Percentiles rank a stretch among this genome's conserved stretches.
phyloP scores from a whole-genome alignment of 352 stramenopile genomes.

The Aphanomyces stellatus region DNA sequence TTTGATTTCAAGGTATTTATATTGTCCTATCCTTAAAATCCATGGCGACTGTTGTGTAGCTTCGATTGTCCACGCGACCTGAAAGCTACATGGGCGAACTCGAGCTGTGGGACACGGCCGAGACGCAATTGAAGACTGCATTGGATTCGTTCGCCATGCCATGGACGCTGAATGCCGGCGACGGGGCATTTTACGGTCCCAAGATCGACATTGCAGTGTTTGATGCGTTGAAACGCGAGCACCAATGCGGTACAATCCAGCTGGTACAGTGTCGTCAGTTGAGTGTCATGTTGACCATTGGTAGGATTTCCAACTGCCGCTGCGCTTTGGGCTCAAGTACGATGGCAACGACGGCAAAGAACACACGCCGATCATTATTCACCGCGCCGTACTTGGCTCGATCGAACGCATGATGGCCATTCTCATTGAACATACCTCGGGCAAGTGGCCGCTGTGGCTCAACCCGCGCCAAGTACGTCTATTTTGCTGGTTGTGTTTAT shows the following conservation, averaged over 20 bases:
- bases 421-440: constrained; percentile 94
- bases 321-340: constrained; percentile 93
- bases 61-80: constrained; percentile 89
- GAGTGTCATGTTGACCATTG: background rate
- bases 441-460: constrained; percentile 97
- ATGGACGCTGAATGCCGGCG: constrained; percentile 88
- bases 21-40: background rate
- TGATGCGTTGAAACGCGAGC: constrained; percentile 93
- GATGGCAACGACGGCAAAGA: constrained; percentile 74
- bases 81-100: constrained; percentile 93
- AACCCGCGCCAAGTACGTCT: constrained; percentile 44
- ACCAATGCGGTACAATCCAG: constrained; percentile 97
- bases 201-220: constrained; percentile 98
- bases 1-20: constrained; percentile 93
- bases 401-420: constrained; percentile 98
- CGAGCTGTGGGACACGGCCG: constrained; percentile 90
- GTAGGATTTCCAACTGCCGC: constrained; percentile 95
- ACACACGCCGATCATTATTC: constrained; percentile 96
- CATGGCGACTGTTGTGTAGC: constrained; percentile 10
- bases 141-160: constrained; percentile 59
- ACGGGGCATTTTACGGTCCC: constrained; percentile 96
- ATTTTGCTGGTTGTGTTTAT: background rate
- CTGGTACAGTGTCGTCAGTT: constrained; percentile 34
- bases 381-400: constrained; percentile 94
- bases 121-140: constrained; percentile 58